These are phyloP conservation scores for Cladosporium phlei DNA, from an alignment of 2,329 filamentous ascomycete genomes.

Conservation along the genomic window DNA sequence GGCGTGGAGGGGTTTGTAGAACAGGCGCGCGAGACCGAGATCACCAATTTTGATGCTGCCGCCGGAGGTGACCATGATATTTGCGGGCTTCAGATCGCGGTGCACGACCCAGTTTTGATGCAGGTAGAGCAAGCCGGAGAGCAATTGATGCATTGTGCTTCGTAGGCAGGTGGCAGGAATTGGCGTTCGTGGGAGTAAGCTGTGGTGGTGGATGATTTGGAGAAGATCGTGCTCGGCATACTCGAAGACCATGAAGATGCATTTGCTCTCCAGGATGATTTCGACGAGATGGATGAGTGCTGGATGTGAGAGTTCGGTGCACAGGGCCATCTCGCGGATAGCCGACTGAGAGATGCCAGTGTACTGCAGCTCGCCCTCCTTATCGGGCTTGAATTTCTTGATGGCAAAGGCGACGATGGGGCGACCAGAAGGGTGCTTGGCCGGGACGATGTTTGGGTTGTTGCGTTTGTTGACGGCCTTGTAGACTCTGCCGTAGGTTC, in stretches of 20 bases:
- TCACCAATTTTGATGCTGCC: constrained; percentile 95
- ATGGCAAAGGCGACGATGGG: constrained; percentile 81
- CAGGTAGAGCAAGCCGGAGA: constrained; percentile 91
- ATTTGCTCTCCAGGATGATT: constrained; percentile 97
- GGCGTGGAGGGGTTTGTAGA: constrained; percentile 87
- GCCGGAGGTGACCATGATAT: constrained; percentile 92
- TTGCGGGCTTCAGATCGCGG: constrained; percentile 93
- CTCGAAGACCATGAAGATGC: constrained; percentile 99
- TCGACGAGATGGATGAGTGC: constrained; percentile 90
- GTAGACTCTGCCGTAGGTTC: constrained; percentile 96
- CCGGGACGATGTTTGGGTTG: constrained; percentile 41
- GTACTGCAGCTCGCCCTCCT: constrained; percentile 95
- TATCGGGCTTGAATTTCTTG: constrained; percentile 99
- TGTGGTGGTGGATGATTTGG: constrained; percentile 98
- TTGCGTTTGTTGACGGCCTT: constrained; percentile 88
- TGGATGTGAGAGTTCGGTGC: constrained; percentile 80
- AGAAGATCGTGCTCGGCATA: constrained; percentile 96
- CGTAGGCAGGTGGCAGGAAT: constrained; percentile 87
- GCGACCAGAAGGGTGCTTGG: constrained; percentile 29
- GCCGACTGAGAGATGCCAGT: constrained; percentile 97
- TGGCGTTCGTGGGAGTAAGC: constrained; percentile 76
- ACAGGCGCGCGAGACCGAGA: constrained; percentile 82
- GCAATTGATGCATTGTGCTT: constrained; percentile 90
- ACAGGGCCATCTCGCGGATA: constrained; percentile 94
- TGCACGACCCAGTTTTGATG: constrained; percentile 97